A percentile compares a stretch with the other conserved stretches of the same genome.
These are phyloP conservation scores for carrot (Daucus carota) DNA, from an alignment of 129 eudicot genomes.

Conservation along the genomic window DNA sequence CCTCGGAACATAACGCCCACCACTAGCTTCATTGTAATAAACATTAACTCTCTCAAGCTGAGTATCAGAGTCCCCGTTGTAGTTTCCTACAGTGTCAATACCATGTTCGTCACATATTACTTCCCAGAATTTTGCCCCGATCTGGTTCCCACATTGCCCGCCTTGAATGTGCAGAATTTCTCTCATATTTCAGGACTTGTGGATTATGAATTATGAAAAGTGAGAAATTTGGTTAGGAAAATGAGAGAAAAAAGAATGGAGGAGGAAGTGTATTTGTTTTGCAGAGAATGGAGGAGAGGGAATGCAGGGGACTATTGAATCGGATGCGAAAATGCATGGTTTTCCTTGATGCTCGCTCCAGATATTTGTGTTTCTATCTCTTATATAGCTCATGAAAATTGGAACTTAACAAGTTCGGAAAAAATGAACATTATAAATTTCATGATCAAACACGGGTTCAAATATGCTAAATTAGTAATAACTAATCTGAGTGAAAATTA, in stretches of 20 bases:
- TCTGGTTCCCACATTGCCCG: slow-evolving; percentile 13
- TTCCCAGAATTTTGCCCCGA: slow-evolving; percentile 12
- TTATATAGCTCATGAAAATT: background rate
- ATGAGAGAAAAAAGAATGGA: background rate
- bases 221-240: background rate
- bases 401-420: background rate
- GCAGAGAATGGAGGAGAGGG: slow-evolving; percentile 2
- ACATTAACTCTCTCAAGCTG: slow-evolving; percentile 12
- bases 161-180: slow-evolving; percentile 14
- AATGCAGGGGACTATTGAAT: slow-evolving; percentile 6
- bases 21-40: slow-evolving; percentile 14
- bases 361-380: background rate
- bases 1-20: slow-evolving; percentile 13
- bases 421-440: background rate
- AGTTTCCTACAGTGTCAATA: slow-evolving; percentile 8
- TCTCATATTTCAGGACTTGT: background rate
- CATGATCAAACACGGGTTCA: background rate
- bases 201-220: background rate
- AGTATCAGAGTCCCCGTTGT: slow-evolving; percentile 9
- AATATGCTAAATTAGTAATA: no score
- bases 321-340: background rate
- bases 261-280: background rate
- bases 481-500: no score
- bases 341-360: background rate
- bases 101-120: slow-evolving; percentile 13